Conservation (phyloP, 768 basidiomycete genomes). For the Tricholoma hemisulphureum region DNA sequence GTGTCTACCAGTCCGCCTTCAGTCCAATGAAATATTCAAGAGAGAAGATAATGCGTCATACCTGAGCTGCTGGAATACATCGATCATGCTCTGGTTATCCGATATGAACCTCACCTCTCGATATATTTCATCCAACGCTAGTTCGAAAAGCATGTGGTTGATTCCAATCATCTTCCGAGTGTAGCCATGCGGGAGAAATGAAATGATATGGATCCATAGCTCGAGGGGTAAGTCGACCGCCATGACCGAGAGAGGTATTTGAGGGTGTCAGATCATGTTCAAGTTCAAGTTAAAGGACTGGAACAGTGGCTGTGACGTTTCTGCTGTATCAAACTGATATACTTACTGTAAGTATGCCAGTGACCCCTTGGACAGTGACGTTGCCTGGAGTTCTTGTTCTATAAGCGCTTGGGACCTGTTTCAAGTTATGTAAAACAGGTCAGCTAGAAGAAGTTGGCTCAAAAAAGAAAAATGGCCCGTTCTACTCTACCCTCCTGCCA, state of each 20-base stretch:
- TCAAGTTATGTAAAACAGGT: too few species aligned
- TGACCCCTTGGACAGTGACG: too few species aligned
- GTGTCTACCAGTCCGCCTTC: constrained; percentile 5
- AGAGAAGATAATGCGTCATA: neutral
- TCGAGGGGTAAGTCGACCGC: neutral
- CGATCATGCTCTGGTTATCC: constrained; percentile 18
- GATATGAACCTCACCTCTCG: constrained; percentile 27
- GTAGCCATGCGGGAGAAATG: neutral
- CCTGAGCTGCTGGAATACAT: constrained; percentile 22
- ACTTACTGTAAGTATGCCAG: too few species aligned
- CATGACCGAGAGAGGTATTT: neutral
- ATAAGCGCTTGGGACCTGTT: too few species aligned
- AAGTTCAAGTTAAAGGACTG: too few species aligned
- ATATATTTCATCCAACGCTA: constrained; percentile 30
- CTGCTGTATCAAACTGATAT: too few species aligned
- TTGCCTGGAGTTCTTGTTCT: too few species aligned
- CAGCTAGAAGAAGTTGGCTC: too few species aligned
- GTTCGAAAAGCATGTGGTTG: constrained; percentile 28
- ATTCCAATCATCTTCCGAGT: constrained; percentile 28
- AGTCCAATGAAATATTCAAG: neutral
- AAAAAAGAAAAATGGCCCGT: too few species aligned
- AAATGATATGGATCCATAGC: neutral
- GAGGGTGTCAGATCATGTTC: too few species aligned
- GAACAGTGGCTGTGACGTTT: too few species aligned
- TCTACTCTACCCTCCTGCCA: too few species aligned